Base-by-base conservation (phyloP, 2,329 filamentous ascomycete genomes). In the Fusarium sp. region DNA sequence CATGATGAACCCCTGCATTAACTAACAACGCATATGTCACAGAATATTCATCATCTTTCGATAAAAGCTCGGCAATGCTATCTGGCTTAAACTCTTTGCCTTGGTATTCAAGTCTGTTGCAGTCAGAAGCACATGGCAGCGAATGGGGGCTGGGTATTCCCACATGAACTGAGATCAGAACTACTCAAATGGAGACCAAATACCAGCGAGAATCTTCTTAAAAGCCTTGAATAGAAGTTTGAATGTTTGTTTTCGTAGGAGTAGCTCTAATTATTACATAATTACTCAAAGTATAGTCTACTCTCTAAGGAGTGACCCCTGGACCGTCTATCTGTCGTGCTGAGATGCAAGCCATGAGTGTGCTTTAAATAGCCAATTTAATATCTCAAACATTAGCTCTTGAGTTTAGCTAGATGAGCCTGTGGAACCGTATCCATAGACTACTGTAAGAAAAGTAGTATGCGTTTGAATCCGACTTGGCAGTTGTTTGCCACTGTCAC, bases 401-500 rank as follows among this genome's bases (percentile, higher is more conserved):
- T 51, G 10, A 29, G 27, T 12, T 31, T 5, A 17, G 22, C 8
- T 17, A 11, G 8, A 6, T 17, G 0, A 27, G 22, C 44, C 24
- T 29, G 6, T 17, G 12, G 4, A 24, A 24, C 22, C 16, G 3
- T 12, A 11, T 16, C 9, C 17, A 11, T 49, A 27, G 16, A 49
- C 44, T 3, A n/a, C n/a, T n/a, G n/a, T n/a, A 5, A n/a, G 10
- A 29, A 29, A 6, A 49, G 2, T 38, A 11, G 36, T 27, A 6
- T 17, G 7, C 10, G 9, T n/a, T 16, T 27, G 24, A 16, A 55
- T 22, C 22, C 2, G 27, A 11, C 36, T 14, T 46, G 51, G 42
- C 58, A 36, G 49, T 33, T 69, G 67, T 59, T 61, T 56, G 44
- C 24, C 53, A 69, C 42, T 69, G 65, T 16, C 65, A 56, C 5